Base-by-base conservation (phyloP, 164 flowering plant species). In the Chimonanthus praecox region DNA sequence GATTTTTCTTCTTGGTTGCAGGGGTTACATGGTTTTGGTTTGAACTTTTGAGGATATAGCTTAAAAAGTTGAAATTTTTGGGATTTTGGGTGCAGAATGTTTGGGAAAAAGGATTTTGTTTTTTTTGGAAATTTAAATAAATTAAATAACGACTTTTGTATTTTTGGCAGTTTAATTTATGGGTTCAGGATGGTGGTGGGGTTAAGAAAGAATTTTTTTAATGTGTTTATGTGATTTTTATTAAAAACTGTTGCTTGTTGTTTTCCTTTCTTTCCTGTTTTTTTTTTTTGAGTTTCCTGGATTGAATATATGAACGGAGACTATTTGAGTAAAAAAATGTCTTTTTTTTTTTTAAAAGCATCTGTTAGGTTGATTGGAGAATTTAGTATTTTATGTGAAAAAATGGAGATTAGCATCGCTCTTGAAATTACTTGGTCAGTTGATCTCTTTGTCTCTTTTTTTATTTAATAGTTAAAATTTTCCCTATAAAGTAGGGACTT, bases 351-450 rank as follows among this genome's bases (percentile, higher is more conserved):
- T 65, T 65, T 65, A 6, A 44, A 65, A 4, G 0, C 6, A 43
- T 68, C 21, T 54, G 21, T 44, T 13, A 68, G n/a, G 16, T 47
- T 68, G 33, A 33, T 33, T 33, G 33, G 33, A 33, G 33, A 33
- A 33, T 33, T 33, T 33, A 33, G 33, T 33, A 33, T 33, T 33
- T 33, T 33, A 33, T 33, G 33, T 33, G 33, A 33, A 33, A 33
- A 33, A 33, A 0, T 33, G 33, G 48, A 65, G 8, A 7, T 65
- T 44, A 88, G 89, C 44, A 76, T 94, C 74, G 92, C 90, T 64
- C 54, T 92, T 10, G 84, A 94, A 85, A 79, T 94, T 7, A 67
- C 79, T 8, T 92, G 91, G 97, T 90, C 7, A 72, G 80, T 46
- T 51, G 33, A 33, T 33, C 33, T 33, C 33, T 33, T 33, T 33